Base-by-base conservation (phyloP, 306 rosid species). In the Mimosa bimucronata region DNA sequence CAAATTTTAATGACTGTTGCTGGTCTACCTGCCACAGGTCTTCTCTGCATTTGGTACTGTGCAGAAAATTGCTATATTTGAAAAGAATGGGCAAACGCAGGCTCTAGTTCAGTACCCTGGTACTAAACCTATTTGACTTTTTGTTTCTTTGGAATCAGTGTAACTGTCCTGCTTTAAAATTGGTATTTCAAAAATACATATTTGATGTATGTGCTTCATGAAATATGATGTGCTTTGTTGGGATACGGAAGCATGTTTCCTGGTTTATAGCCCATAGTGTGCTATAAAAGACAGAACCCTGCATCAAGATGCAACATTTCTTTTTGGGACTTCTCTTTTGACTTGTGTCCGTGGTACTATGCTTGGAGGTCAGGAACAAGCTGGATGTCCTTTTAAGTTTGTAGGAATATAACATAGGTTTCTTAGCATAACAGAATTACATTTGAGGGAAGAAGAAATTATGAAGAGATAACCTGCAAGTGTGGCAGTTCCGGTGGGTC, bases 11-110 rank as follows among this genome's bases (percentile, higher is more conserved):
- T 74, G 42, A 30, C 28, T 31, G 42, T n/a, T 76, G 73, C 16
- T 55, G 45, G 62, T 79, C 71, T 77, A 16, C 74, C 72, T 75
- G 74, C 70, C 71, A 12, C 79, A 94, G 98, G 98, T 94, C 65
- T 94, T 91, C 82, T 91, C 95, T 81, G 86, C 93, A 14, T 86
- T 85, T 76, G 98, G 97, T 15, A 79, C 89, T 25, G 90, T 94
- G 31, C 94, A 90, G 86, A 94, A 94, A 89, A 90, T 91, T 73
- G 94, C 97, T 58, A 94, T 94, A 82, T 94, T 94, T 16, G 97
- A 89, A 87, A 94, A 91, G 91, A 91, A 94, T 66, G 94, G 91
- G 75, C 97, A 89, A 86, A 91, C 95, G 31, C 97, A 91, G 77
- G 97, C 98, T 45, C 88, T 94, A 44, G 79, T 94, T 82, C 94